Base-by-base conservation (phyloP, 805 yeast species). In the Starmerella khaoyaiensis region DNA sequence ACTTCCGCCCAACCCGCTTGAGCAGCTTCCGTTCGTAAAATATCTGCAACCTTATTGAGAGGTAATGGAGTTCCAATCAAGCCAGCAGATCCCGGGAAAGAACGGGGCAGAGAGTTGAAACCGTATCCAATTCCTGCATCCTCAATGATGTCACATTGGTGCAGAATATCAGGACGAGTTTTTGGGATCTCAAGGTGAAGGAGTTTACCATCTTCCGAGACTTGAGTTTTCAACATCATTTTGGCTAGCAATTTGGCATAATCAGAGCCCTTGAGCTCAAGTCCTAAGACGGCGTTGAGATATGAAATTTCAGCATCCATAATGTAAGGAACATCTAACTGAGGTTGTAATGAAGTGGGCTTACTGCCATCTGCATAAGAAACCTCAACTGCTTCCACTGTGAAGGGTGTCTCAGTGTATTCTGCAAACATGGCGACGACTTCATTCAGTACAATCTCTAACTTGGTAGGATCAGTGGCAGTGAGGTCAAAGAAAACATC, bases 111-210 rank as follows among this genome's bases (percentile, higher is more conserved):
- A 57, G 81, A 83, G 63, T 86, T 79, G 68, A 79, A 90, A 40
- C 98, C 99, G 57, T 83, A 90, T 21, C 83, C 93, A 55, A 90
- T 79, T 33, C 95, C 98, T 33, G 87, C 94, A 60, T 90, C 99
- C 62, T 90, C 99, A 93, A 90, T 81, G 49, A 90, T 77, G 62
- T 90, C 99, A 69, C 97, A 87, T 58, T 83, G 93, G 61, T 90
- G 99, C 54, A 90, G 68, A 45, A 90, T 72, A 61, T 90, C 99
- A 9, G 97, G 76, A 67, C 99, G 79, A 26, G 98, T 90, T 53
- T 82, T 77, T 46, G 99, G 99, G 42, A 90, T 73, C 26, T 62
- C 57, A 36, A 74, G 72, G 35, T 81, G 55, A 27, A 71, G 55
- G n/a, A n/a, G n/a, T 47, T 71, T 67, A 1, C 56, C 50, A 3